A percentile compares a stretch with the other conserved stretches of the same genome.
These are phyloP conservation scores for Lactuca saligna DNA, from an alignment of 129 eudicot genomes.

Conservation along the genomic window DNA sequence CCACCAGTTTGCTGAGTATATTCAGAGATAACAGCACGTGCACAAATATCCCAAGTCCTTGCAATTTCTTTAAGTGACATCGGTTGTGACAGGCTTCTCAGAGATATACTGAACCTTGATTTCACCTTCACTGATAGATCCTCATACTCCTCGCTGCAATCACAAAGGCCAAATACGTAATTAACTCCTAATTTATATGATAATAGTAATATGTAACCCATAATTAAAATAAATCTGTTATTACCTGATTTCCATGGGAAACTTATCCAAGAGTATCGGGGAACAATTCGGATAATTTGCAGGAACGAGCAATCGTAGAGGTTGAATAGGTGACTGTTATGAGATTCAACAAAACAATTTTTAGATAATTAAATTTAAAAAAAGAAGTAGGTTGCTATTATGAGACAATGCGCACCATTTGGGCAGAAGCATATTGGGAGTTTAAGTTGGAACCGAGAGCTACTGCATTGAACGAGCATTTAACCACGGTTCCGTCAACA, in stretches of 20 bases:
- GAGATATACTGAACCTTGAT: constrained; percentile 73
- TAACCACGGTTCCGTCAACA: constrained; percentile 79
- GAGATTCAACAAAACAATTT: background rate
- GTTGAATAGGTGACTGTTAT: constrained; percentile 91
- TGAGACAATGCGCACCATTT: constrained; percentile 52
- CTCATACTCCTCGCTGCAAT: constrained; percentile 63
- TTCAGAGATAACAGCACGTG: constrained; percentile 78
- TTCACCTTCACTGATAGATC: constrained; percentile 80
- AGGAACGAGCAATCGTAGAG: constrained; percentile 82
- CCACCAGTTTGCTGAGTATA: constrained; percentile 96
- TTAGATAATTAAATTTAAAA: no score
- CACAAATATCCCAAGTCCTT: constrained; percentile 91
- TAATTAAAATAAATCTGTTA: background rate
- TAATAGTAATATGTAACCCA: no score
- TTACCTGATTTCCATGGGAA: constrained; percentile 88
- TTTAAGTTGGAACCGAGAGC: constrained; percentile 86
- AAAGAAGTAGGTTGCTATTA: background rate
- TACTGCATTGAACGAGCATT: constrained; percentile 81
- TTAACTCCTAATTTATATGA: no score
- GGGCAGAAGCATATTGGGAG: constrained; percentile 82
- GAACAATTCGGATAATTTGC: constrained; percentile 83
- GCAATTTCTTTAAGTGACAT: constrained; percentile 90
- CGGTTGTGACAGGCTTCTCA: constrained; percentile 76
- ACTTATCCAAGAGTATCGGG: constrained; percentile 90
- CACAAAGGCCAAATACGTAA: background rate